These are phyloP conservation scores for Endothia cerciana DNA, from an alignment of 2,329 filamentous ascomycete genomes.

Conservation along the genomic window DNA sequence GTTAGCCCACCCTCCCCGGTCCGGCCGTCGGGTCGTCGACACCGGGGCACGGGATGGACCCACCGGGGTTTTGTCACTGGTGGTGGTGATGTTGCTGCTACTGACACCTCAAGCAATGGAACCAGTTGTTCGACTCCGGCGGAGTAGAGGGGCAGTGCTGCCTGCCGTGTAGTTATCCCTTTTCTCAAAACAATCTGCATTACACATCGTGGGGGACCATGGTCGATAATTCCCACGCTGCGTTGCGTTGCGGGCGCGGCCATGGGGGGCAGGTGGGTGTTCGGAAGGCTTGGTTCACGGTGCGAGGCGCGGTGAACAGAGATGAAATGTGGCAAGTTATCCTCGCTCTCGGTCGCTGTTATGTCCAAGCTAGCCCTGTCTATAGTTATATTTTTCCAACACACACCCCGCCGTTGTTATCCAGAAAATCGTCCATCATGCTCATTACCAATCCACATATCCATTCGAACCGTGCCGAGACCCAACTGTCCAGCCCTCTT, in stretches of 20 bases:
- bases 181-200: too few species aligned
- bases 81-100: not conserved
- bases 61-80: not conserved
- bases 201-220: not conserved
- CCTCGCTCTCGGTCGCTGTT: not conserved
- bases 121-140: too few species aligned
- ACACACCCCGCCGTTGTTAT: not conserved
- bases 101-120: not conserved
- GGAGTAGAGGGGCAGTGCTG: not conserved
- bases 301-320: not conserved
- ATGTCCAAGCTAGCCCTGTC: not conserved
- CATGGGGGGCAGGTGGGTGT: not conserved
- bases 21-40: conserved; percentile 3
- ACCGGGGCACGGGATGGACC: conserved; percentile 4
- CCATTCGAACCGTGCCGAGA: not conserved
- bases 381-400: conserved; percentile 2
- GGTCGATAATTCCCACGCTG: not conserved
- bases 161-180: too few species aligned
- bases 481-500: not conserved
- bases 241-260: not conserved
- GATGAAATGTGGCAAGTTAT: not conserved
- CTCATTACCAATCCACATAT: conserved; percentile 5
- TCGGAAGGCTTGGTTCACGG: too few species aligned
- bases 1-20: not conserved
- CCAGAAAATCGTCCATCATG: not conserved